phyloP scores from a whole-genome alignment of 805 yeast species.

The Ogataea thermomethanolica region DNA sequence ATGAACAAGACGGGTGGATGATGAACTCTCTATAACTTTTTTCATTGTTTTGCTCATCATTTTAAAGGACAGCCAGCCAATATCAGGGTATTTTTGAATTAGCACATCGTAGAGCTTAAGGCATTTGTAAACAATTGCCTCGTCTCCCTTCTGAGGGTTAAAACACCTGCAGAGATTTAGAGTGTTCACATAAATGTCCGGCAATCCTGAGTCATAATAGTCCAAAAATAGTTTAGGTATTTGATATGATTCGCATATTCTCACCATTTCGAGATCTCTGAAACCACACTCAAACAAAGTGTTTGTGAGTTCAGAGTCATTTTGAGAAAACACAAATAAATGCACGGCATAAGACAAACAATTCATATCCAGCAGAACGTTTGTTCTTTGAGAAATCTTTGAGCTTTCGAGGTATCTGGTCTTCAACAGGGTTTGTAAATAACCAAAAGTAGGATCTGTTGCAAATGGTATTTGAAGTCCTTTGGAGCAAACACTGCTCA shows the following conservation, averaged over 20 bases:
- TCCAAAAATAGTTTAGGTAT: slow-evolving; percentile 35
- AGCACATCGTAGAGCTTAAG: slow-evolving; percentile 19
- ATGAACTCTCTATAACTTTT: slow-evolving; percentile 23
- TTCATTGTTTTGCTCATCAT: slow-evolving; percentile 18
- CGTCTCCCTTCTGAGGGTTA: slow-evolving; percentile 23
- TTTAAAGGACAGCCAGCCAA: slow-evolving; percentile 22
- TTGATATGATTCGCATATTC: slow-evolving; percentile 32
- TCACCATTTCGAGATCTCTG: slow-evolving; percentile 29
- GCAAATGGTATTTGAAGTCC: slow-evolving; percentile 61
- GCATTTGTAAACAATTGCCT: slow-evolving; percentile 23
- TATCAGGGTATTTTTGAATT: slow-evolving; percentile 8
- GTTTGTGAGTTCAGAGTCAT: slow-evolving; percentile 35
- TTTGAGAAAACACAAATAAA: slow-evolving; percentile 33
- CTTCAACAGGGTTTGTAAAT: slow-evolving; percentile 42
- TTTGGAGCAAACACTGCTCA: slow-evolving; percentile 46
- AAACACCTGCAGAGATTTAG: slow-evolving; percentile 21
- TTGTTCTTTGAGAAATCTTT: slow-evolving; percentile 5
- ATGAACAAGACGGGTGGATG: slow-evolving; percentile 24
- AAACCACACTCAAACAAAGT: slow-evolving; percentile 35
- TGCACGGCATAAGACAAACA: slow-evolving; percentile 32
- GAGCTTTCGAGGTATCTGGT: slow-evolving; percentile 38
- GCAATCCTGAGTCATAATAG: slow-evolving; percentile 1
- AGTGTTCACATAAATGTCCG: slow-evolving; percentile 16
- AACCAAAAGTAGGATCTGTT: slow-evolving; percentile 44
- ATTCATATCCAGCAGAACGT: slow-evolving; percentile 19